Base-by-base conservation (phyloP, 352 stramenopile genomes). In the Elongisporangium undulatum region DNA sequence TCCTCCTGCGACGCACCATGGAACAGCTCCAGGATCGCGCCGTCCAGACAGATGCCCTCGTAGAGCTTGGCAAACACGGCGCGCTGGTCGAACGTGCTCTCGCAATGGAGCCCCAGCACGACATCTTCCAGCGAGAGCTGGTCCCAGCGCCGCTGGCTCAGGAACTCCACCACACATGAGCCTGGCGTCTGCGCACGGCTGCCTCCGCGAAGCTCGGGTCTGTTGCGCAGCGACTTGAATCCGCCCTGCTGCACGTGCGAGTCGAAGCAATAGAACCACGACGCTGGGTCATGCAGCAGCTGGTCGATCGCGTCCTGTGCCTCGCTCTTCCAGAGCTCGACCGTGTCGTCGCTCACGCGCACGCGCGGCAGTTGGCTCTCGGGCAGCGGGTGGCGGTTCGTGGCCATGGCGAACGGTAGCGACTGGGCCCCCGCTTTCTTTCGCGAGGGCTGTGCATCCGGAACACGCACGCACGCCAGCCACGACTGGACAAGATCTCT, bases 21-120 rank as follows among this genome's bases (percentile, higher is more conserved):
- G 49, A 53, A 21, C 16, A 53, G 56, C 38, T 68, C 49, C 24
- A 68, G 15, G 19, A 68, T 55, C 20, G 50, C 62, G 26, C 62
- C 59, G 22, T 61, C 62, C 26, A 68, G 24, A 38, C 59, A 65
- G 20, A 61, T 39, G 21, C 51, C 20, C 8, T 64, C 51, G 52
- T 68, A 65, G 6, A 68, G 29, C 20, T 58, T 51, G n/a, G 55
- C 55, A 20, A 51, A 26, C 23, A 65, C 60, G 16, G 34, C 34
- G 6, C 58, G 56, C 20, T 52, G 56, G 22, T 52, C 57, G n/a
- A 60, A 59, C 3, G 62, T 66, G 24, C 19, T 68, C 16, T 63
- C 49, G 20, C 51, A 39, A 53, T 68, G 60, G 24, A 64, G 34
- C 24, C 39, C 58, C 24, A 65, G 59, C 29, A 38, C 59, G 21